These are phyloP conservation scores for Daldinia sp. DNA, from an alignment of 2,329 filamentous ascomycete genomes.

Conservation along the genomic window DNA sequence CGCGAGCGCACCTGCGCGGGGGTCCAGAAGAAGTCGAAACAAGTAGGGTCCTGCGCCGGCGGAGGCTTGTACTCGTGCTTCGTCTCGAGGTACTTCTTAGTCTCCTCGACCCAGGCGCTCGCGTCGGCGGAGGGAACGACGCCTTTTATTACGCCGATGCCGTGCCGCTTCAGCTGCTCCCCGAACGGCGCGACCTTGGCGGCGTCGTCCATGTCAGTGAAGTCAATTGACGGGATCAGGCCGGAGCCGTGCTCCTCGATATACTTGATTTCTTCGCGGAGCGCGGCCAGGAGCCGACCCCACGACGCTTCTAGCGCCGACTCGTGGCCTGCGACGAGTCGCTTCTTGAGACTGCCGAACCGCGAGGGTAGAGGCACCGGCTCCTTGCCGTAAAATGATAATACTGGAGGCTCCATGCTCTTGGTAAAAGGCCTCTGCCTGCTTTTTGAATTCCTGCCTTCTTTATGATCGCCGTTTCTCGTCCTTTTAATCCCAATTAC, in stretches of 20 bases:
- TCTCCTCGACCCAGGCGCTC: conserved; percentile 68
- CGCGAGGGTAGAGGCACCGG: conserved; percentile 69
- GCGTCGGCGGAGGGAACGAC: conserved; percentile 70
- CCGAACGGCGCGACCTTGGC: conserved; percentile 67
- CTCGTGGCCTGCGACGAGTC: conserved; percentile 67
- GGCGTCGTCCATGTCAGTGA: conserved; percentile 61
- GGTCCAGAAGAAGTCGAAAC: conserved; percentile 81
- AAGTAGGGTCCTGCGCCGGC: conserved; percentile 72
- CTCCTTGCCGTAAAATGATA: conserved; percentile 69
- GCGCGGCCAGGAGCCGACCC: conserved; percentile 64
- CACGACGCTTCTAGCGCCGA: conserved; percentile 66
- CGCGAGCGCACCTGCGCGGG: conserved; percentile 76
- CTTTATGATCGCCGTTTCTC: conserved; percentile 50
- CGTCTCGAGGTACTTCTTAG: conserved; percentile 68
- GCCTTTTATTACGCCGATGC: conserved; percentile 73
- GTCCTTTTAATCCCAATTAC: conserved; percentile 49
- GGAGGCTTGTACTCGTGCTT: conserved; percentile 65
- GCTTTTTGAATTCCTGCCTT: conserved; percentile 50
- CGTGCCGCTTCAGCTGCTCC: conserved; percentile 69
- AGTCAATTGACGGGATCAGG: conserved; percentile 69
- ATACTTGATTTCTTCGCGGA: conserved; percentile 64
- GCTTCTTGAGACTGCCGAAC: conserved; percentile 68
- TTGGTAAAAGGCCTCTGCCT: conserved; percentile 50
- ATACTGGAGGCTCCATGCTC: conserved; percentile 63
- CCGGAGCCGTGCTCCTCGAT: conserved; percentile 64